Conservation (phyloP, 2,329 filamentous ascomycete species). For the Fusarium sp. region DNA sequence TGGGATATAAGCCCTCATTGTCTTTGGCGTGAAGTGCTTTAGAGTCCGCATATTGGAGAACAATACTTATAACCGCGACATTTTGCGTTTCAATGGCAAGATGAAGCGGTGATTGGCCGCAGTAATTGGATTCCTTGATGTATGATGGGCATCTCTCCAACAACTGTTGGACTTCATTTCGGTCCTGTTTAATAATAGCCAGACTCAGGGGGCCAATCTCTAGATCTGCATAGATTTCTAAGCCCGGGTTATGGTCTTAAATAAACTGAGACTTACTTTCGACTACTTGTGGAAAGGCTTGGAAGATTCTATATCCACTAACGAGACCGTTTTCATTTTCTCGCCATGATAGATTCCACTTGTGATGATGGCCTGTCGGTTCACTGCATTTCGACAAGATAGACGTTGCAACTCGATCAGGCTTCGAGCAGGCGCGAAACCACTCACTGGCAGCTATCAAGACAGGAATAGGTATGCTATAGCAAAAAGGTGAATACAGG, state of each 20-base stretch:
- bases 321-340: too few relatives aligned
- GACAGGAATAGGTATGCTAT: too few relatives aligned
- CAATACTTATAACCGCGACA: rapidly evolving
- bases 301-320: too few relatives aligned
- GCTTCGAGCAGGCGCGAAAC: too few relatives aligned
- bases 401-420: too few relatives aligned
- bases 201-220: rapidly evolving
- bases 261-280: background rate
- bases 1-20: rapidly evolving
- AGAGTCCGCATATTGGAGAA: rapidly evolving
- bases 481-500: too few relatives aligned
- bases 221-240: background rate
- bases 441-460: too few relatives aligned
- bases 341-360: too few relatives aligned
- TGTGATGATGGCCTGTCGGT: too few relatives aligned
- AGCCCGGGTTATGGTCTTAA: background rate
- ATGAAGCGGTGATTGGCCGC: rapidly evolving
- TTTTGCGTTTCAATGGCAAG: background rate
- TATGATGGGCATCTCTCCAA: background rate
- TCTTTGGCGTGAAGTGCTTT: rapidly evolving
- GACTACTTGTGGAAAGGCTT: too few relatives aligned
- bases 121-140: background rate
- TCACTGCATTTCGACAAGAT: too few relatives aligned
- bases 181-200: rapidly evolving
- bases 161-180: rapidly evolving